These are phyloP conservation scores for Aspergillus carlsbadensis DNA, from an alignment of 495 filamentous ascomycete genomes.

Conservation along the genomic window DNA sequence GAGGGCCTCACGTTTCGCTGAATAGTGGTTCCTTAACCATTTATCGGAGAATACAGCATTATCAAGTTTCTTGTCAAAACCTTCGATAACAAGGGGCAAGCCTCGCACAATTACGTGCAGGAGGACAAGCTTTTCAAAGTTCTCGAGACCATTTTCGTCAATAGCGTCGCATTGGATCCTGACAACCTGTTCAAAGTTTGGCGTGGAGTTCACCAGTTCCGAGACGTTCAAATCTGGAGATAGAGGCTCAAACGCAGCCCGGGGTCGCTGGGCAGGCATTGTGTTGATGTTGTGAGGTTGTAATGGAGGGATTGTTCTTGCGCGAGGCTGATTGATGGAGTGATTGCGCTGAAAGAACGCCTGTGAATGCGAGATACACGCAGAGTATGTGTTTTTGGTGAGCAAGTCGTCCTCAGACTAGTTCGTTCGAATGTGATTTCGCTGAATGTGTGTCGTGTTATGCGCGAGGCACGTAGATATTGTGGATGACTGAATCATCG, in stretches of 20 bases:
- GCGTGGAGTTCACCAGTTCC: constrained; percentile 66
- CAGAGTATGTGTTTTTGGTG: too few species aligned
- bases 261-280: constrained; percentile 70
- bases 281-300: too few species aligned
- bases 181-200: constrained; percentile 80
- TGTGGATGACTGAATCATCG: neutral
- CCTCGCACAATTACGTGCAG: constrained; percentile 80
- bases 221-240: constrained; percentile 77
- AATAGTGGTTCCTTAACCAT: constrained; percentile 74
- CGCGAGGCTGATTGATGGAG: too few species aligned
- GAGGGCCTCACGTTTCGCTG: constrained; percentile 73
- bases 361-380: too few species aligned
- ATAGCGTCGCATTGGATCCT: constrained; percentile 75
- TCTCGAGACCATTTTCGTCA: constrained; percentile 63
- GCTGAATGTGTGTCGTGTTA: neutral
- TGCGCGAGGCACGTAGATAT: neutral
- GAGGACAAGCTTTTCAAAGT: constrained; percentile 77
- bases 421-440: neutral
- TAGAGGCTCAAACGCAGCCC: constrained; percentile 77
- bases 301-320: too few species aligned
- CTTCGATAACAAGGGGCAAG: constrained; percentile 83
- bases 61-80: constrained; percentile 67
- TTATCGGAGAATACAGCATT: constrained; percentile 71
- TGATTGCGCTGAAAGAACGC: too few species aligned
- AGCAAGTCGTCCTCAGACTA: too few species aligned